Evolutionary conservation across 768 basidiomycete species (phyloP).

Genomic region (Suillus hirtellus): DNA sequence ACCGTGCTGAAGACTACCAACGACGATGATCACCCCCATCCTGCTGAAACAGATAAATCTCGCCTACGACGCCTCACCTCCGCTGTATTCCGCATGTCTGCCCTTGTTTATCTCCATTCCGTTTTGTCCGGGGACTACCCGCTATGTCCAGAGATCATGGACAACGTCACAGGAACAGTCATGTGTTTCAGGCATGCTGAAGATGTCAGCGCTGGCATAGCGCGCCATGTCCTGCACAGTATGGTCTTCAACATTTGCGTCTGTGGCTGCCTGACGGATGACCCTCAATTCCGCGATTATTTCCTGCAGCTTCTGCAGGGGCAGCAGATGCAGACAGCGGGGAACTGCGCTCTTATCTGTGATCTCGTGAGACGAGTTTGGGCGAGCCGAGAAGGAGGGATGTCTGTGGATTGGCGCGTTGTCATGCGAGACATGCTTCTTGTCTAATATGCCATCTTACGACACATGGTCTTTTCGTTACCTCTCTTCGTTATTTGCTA

Average conservation of each 20-base stretch:
- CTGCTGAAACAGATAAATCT: slow-evolving; percentile 12
- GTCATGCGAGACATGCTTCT: slow-evolving; percentile 59
- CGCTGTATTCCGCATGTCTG: slow-evolving; percentile 72
- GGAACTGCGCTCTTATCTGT: slow-evolving; percentile 62
- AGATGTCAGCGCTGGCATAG: slow-evolving; percentile 31
- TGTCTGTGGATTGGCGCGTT: slow-evolving; percentile 62
- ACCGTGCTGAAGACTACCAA: slow-evolving; percentile 24
- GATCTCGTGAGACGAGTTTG: slow-evolving; percentile 60
- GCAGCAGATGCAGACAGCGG: slow-evolving; percentile 54
- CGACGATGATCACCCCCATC: slow-evolving; percentile 3
- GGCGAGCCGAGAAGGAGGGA: slow-evolving; percentile 38
- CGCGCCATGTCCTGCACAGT: slow-evolving; percentile 65
- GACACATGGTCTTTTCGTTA: background rate
- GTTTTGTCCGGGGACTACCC: slow-evolving; percentile 77
- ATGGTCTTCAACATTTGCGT: slow-evolving; percentile 80
- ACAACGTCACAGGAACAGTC: slow-evolving; percentile 56
- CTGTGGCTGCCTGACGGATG: slow-evolving; percentile 67
- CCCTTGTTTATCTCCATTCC: slow-evolving; percentile 72
- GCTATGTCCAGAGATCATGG: slow-evolving; percentile 59
- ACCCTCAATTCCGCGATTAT: slow-evolving; percentile 39
- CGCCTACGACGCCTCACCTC: slow-evolving; percentile 47
- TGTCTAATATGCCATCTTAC: slow-evolving; percentile 40
- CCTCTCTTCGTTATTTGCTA: background rate
- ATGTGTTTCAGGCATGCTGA: slow-evolving; percentile 41
- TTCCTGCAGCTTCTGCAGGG: slow-evolving; percentile 49